Conservation (phyloP, 1,284 basidiomycete species). For the Fomitopsis pinicola region DNA sequence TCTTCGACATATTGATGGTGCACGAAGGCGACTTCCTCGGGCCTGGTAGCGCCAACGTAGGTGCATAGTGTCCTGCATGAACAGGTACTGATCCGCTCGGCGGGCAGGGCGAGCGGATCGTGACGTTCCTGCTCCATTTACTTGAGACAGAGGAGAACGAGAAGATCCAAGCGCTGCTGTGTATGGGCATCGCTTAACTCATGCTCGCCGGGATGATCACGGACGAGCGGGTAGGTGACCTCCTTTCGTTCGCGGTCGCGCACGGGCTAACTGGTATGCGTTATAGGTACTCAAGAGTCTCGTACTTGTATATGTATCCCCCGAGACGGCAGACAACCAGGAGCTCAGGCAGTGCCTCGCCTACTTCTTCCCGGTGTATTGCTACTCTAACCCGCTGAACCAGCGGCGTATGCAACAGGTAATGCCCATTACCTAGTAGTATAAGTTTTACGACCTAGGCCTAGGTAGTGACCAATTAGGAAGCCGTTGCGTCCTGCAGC, state of each 20-base stretch:
- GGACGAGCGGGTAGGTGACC: constrained; percentile 65
- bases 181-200: constrained; percentile 86
- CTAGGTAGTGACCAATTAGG: too few species aligned
- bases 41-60: constrained; percentile 48
- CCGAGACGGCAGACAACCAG: constrained; percentile 82
- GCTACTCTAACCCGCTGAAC: constrained; percentile 79
- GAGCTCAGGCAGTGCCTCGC: constrained; percentile 89
- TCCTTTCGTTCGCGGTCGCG: not conserved
- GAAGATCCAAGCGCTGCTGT: constrained; percentile 77
- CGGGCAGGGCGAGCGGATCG: constrained; percentile 59
- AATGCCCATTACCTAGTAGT: constrained; percentile 12
- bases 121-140: constrained; percentile 73
- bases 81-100: not conserved
- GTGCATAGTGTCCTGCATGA: constrained; percentile 14
- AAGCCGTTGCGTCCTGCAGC: too few species aligned
- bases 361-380: constrained; percentile 95
- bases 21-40: constrained; percentile 79
- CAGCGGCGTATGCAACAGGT: constrained; percentile 81
- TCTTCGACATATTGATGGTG: constrained; percentile 90
- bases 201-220: constrained; percentile 82
- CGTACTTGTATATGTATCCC: constrained; percentile 83
- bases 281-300: constrained; percentile 75
- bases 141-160: constrained; percentile 74
- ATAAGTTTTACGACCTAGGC: too few species aligned
- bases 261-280: not conserved